phyloP scores from a whole-genome alignment of 495 filamentous ascomycete species.

The Trichoderma orchidacearum region DNA sequence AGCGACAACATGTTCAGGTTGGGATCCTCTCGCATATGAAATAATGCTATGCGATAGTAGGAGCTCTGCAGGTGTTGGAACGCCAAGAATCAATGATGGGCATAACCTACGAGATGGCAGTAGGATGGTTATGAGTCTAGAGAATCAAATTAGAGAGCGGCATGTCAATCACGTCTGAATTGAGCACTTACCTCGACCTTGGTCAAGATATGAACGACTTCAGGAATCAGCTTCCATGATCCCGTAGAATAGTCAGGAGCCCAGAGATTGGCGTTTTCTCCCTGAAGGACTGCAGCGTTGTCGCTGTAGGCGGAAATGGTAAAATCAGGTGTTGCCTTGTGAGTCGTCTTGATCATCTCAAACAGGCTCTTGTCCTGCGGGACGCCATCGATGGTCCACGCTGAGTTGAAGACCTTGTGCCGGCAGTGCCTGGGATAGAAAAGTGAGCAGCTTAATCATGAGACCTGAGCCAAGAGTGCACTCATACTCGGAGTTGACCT shows the following conservation, averaged over 20 bases:
- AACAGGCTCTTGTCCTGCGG: slow-evolving; percentile 70
- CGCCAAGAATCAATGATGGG: too few species aligned
- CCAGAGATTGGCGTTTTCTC: slow-evolving; percentile 63
- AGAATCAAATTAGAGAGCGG: background rate
- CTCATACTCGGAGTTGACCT: slow-evolving; percentile 64
- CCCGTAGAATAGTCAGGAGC: slow-evolving; percentile 73
- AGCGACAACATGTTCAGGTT: too few species aligned
- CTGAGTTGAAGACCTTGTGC: slow-evolving; percentile 85
- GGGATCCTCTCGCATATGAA: too few species aligned
- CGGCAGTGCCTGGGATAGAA: slow-evolving; percentile 38
- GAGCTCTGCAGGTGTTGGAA: too few species aligned
- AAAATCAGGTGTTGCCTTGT: slow-evolving; percentile 59
- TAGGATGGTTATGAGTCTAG: slow-evolving; percentile 87
- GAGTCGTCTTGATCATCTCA: slow-evolving; percentile 89
- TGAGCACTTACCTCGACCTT: slow-evolving; percentile 55
- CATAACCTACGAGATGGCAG: slow-evolving; percentile 61
- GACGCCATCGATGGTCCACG: slow-evolving; percentile 90
- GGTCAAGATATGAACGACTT: slow-evolving; percentile 73
- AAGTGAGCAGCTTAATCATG: background rate
- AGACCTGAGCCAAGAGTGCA: background rate
- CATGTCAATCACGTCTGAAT: background rate
- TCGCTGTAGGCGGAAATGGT: slow-evolving; percentile 94
- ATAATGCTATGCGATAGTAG: too few species aligned
- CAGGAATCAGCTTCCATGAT: slow-evolving; percentile 77
- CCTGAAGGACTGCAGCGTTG: slow-evolving; percentile 87